phyloP scores from a whole-genome alignment of 2,329 filamentous ascomycete species.

The Byssothecium circinans region DNA sequence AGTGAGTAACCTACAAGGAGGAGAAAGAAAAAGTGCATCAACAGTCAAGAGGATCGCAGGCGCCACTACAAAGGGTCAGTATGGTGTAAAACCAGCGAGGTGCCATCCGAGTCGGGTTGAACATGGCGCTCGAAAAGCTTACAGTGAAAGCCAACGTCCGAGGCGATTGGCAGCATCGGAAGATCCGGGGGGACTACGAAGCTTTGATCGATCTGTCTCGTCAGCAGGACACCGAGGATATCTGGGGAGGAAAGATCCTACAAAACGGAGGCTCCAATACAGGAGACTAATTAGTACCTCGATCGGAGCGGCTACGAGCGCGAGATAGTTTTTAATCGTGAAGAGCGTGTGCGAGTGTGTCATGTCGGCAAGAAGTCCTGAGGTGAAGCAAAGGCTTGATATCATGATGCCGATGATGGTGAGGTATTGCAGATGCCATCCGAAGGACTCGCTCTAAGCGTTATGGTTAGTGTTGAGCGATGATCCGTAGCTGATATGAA shows the following conservation, averaged over 20 bases:
- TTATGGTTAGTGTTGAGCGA: background rate
- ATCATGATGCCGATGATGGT: slow-evolving; percentile 72
- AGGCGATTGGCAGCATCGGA: slow-evolving; percentile 45
- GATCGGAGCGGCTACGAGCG: slow-evolving; percentile 67
- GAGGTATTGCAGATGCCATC: slow-evolving; percentile 71
- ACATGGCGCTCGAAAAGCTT: background rate
- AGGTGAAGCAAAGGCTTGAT: slow-evolving; percentile 61
- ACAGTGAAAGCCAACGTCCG: slow-evolving; percentile 50
- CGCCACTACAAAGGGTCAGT: slow-evolving; percentile 36
- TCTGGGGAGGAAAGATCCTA: slow-evolving; percentile 5
- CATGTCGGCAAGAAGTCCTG: slow-evolving; percentile 67
- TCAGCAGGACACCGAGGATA: slow-evolving; percentile 14
- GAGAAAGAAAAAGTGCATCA: slow-evolving; percentile 69
- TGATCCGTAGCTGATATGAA: background rate
- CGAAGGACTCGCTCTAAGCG: slow-evolving; percentile 59
- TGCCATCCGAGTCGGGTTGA: background rate
- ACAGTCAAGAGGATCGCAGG: slow-evolving; percentile 66
- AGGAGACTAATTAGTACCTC: slow-evolving; percentile 71
- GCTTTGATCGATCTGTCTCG: slow-evolving; percentile 13
- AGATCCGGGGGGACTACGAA: slow-evolving; percentile 17
- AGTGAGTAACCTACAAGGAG: slow-evolving; percentile 63
- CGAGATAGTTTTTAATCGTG: slow-evolving; percentile 66
- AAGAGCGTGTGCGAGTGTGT: slow-evolving; percentile 63
- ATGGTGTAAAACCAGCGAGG: background rate
- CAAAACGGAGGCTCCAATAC: slow-evolving; percentile 68